Evolutionary conservation across 306 rosid species (phyloP), one percentile per base, ranked within the genome.

Genomic region (Clitoria ternatea): DNA sequence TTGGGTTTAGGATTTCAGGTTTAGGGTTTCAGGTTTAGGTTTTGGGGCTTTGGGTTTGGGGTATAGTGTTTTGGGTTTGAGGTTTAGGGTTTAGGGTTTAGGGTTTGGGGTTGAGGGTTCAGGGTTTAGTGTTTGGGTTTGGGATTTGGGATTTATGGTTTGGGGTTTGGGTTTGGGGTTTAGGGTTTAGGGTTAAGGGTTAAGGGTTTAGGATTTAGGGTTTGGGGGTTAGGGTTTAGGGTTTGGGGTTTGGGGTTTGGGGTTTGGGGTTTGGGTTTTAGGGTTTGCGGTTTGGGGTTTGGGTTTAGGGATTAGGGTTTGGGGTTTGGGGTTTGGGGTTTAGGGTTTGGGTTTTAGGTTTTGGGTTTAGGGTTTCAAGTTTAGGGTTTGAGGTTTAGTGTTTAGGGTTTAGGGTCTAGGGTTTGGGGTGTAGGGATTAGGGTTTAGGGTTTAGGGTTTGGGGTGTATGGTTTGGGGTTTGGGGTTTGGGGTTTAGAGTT

Each of bases 291-390:
- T 29, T 4, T 29, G 4, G 60, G 60, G 64, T 27, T 13, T n/a
- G 52, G 52, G 20, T 17, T 14, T 15, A 6, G 64, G 64, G 18
- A 12, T 13, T 30, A 7, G 68, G 42, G 68, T 61, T 6, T 17
- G 20, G 68, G 68, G 68, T 33, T 36, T 17, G 20, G 47, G 68
- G 45, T 33, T 17, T 36, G 20, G 68, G 45, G 68, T 14, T 17
- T 18, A 9, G 68, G 68, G 68, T 61, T 36, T 17, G 20, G 68
- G 68, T 47, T 33, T 36, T 29, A 14, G 64, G 68, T 47, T 33
- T 36, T 36, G 7, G 48, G 68, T 29, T 33, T 15, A 14, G 48
- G 68, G 68, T 6, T 35, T 15, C 3, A 30, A 49, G 47, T 15
- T 61, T 13, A 6, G 30, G 68, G 68, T 33, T 17, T 61, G 8